Percentiles rank a stretch among this genome's conserved stretches.
These are phyloP conservation scores for Letharia lupina DNA, from an alignment of 495 filamentous ascomycete genomes.

Conservation along the genomic window DNA sequence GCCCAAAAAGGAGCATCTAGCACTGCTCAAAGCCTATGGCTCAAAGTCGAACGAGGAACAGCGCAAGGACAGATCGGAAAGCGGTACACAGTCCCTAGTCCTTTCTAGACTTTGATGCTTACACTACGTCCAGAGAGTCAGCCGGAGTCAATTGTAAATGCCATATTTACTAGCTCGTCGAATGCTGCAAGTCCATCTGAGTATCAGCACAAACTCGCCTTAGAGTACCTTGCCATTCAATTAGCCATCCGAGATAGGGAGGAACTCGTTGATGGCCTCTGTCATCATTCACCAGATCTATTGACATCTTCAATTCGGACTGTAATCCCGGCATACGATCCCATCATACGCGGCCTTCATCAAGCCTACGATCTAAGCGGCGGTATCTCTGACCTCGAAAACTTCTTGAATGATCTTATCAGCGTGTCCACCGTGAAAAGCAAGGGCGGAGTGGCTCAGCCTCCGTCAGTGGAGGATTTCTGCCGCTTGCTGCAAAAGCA, in stretches of 20 bases:
- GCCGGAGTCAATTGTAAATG: conserved; percentile 40
- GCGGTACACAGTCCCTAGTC: conserved; percentile 18
- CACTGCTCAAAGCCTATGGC: conserved; percentile 42
- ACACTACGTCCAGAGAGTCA: not conserved
- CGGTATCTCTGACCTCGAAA: conserved; percentile 47
- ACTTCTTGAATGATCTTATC: conserved; percentile 54
- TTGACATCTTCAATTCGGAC: conserved; percentile 51
- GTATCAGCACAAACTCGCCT: conserved; percentile 43
- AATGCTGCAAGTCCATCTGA: conserved; percentile 33
- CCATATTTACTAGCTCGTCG: conserved; percentile 36
- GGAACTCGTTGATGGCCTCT: conserved; percentile 48
- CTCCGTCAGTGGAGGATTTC: conserved; percentile 55
- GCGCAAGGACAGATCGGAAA: conserved; percentile 37
- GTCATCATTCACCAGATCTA: conserved; percentile 49
- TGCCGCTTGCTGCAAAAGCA: conserved; percentile 48
- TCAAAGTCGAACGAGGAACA: conserved; percentile 39
- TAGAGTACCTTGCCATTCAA: conserved; percentile 50
- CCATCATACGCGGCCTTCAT: conserved; percentile 54
- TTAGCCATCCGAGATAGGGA: conserved; percentile 55
- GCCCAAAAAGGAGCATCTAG: conserved; percentile 41
- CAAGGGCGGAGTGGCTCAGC: conserved; percentile 25
- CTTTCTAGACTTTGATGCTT: not conserved
- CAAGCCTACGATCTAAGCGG: conserved; percentile 54
- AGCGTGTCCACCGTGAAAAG: conserved; percentile 27
- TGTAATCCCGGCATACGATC: conserved; percentile 51